phyloP scores from a whole-genome alignment of 768 basidiomycete genomes.

The Dioszegia crocea region DNA sequence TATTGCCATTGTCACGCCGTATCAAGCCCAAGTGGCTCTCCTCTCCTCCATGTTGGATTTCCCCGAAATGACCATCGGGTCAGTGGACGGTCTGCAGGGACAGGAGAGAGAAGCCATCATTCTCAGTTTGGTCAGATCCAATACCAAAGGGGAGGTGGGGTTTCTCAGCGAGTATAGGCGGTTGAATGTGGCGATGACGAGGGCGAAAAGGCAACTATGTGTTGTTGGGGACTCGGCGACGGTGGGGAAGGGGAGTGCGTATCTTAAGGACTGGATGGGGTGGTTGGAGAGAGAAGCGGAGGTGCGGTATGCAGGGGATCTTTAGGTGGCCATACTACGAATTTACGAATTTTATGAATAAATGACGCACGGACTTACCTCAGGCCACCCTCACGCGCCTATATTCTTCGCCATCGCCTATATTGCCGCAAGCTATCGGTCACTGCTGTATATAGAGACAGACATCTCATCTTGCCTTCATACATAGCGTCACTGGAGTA shows the following conservation, averaged over 20 bases:
- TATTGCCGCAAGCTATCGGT: too few relatives aligned
- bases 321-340: neutral
- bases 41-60: conserved; percentile 65
- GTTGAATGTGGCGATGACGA: conserved; percentile 72
- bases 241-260: conserved; percentile 74
- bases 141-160: conserved; percentile 80
- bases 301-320: conserved; percentile 70
- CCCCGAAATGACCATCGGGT: conserved; percentile 75
- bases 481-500: too few relatives aligned
- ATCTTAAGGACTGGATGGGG: conserved; percentile 80
- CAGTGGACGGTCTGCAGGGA: conserved; percentile 96
- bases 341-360: too few relatives aligned
- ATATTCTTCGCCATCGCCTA: too few relatives aligned
- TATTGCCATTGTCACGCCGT: conserved; percentile 86
- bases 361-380: neutral
- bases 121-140: conserved; percentile 87
- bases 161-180: conserved; percentile 90
- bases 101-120: conserved; percentile 76
- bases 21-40: conserved; percentile 89
- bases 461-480: too few relatives aligned
- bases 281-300: conserved; percentile 91
- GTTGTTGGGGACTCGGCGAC: conserved; percentile 92
- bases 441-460: too few relatives aligned
- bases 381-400: too few relatives aligned
- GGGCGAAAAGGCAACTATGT: conserved; percentile 82